Base-by-base conservation (phyloP, 192 early-diverging fungal genomes). In the Backusella tuberculispora region DNA sequence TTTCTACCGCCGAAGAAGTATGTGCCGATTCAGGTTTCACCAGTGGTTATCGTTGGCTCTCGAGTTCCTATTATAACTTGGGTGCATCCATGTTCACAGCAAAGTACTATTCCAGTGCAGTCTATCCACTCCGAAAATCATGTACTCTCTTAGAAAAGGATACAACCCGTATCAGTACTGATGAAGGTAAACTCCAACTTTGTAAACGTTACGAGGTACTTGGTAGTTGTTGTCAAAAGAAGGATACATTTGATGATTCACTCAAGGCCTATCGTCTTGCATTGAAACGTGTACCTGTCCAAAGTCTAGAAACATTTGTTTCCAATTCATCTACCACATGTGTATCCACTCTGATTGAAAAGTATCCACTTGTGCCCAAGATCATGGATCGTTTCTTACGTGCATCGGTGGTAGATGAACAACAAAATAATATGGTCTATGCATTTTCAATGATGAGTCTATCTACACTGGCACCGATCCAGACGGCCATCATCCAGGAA, bases 41-140 rank as follows among this genome's bases (percentile, higher is more conserved):
- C 7, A 84, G 84, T 60, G 88, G 88, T 4, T 73, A 85, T 37
- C 74, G 71, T 21, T 88, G 84, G 83, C 82, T 87, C 9, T 85
- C 89, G 4, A 83, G 75, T n/a, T 77, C 84, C 1, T 88, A 84
- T 46, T 86, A 83, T 72, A 83, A 81, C 37, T 69, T 85, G 34
- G 89, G 90, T 1, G 84, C 77, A 5, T 45, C 66, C 2, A 78
- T 83, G 10, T 83, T 74, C 68, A 83, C 78, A 4, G 40, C 72
- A 0, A 72, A 76, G 24, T 69, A 71, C 17, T 76, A 76, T 34
- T 8, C 48, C 4, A 73, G 71, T 42, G 85, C 87, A 0, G 71
- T 83, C 8, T 37, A 75, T 21, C 84, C 87, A 10, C 63, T 88
- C 5, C 63, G 78, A 9, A 69, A 74, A 56, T 67, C 83, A n/a